Percentiles rank a stretch among this genome's conserved stretches.
phyloP scores from a whole-genome alignment of 495 filamentous ascomycete genomes.

The Aspergillus hancockii region DNA sequence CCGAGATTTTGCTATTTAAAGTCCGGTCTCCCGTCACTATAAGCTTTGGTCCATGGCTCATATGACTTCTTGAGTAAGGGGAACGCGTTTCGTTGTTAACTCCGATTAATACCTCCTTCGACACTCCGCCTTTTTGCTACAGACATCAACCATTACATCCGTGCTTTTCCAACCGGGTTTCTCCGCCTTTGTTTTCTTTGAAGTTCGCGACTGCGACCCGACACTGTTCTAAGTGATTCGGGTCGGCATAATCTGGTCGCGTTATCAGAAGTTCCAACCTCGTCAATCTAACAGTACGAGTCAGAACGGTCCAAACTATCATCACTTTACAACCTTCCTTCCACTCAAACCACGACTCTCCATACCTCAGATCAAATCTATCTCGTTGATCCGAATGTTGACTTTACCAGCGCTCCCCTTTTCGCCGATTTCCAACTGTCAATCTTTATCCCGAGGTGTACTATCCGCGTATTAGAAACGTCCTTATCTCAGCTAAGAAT shows the following conservation, averaged over 20 bases:
- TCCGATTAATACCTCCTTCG: background rate
- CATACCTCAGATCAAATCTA: background rate
- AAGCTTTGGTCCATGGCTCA: background rate
- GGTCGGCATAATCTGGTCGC: background rate
- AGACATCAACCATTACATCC: background rate
- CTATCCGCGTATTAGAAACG: constrained; percentile 4
- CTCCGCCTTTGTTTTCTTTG: background rate
- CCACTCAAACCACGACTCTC: background rate
- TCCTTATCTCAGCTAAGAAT: constrained; percentile 22
- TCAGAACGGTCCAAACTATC: background rate
- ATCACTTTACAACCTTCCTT: no score
- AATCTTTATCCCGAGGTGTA: constrained; percentile 1
- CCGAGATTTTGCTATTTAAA: background rate
- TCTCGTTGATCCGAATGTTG: constrained; percentile 13
- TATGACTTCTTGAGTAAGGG: background rate
- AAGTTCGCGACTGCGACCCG: constrained; percentile 4
- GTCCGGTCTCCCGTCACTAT: background rate
- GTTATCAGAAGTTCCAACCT: background rate
- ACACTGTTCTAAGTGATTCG: constrained; percentile 1
- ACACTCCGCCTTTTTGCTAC: background rate
- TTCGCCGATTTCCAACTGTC: constrained; percentile 5
- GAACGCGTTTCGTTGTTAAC: background rate
- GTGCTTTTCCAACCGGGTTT: background rate
- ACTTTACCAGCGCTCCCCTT: background rate
- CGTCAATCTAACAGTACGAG: background rate